These are phyloP conservation scores for Lenzites betulinus DNA, from an alignment of 768 basidiomycete genomes.

Conservation along the genomic window DNA sequence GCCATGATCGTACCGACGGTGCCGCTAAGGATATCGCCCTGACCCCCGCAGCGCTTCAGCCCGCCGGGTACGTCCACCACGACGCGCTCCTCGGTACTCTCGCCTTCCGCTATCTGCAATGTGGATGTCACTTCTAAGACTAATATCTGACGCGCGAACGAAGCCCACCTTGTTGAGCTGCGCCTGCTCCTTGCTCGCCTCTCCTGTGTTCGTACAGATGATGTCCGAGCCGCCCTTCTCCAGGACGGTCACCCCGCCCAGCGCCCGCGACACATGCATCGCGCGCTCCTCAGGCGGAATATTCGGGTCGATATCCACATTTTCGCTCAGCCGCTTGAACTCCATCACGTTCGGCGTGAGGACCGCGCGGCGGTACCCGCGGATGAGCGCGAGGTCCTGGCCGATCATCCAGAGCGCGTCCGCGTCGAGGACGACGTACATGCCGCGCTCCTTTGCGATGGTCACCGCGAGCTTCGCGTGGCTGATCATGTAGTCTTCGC, in stretches of 20 bases:
- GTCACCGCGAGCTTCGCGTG: conserved; percentile 76
- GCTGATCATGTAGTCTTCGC: conserved; percentile 86
- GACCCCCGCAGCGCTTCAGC: conserved; percentile 91
- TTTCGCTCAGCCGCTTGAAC: conserved; percentile 81
- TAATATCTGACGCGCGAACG: too few species aligned
- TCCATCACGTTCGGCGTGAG: conserved; percentile 95
- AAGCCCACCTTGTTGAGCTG: conserved; percentile 35
- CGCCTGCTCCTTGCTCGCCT: conserved; percentile 45
- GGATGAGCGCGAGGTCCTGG: conserved; percentile 68
- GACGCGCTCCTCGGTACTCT: conserved; percentile 51
- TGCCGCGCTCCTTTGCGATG: conserved; percentile 70
- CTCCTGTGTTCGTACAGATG: conserved; percentile 75
- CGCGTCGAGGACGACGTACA: conserved; percentile 94
- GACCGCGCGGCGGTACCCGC: conserved; percentile 85
- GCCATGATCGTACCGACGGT: conserved; percentile 87
- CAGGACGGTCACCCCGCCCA: conserved; percentile 89
- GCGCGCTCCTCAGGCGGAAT: conserved; percentile 60
- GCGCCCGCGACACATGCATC: conserved; percentile 62
- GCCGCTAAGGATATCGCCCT: conserved; percentile 93
- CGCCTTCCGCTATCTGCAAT: conserved; percentile 19
- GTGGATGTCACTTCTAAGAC: too few species aligned
- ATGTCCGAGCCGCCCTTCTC: conserved; percentile 87
- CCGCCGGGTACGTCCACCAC: conserved; percentile 78
- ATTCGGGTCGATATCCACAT: conserved; percentile 55
- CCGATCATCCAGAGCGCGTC: conserved; percentile 88